Evolutionary conservation across 1,139 yeast genomes (phyloP).

Genomic region (Debaryomyces udenii): DNA sequence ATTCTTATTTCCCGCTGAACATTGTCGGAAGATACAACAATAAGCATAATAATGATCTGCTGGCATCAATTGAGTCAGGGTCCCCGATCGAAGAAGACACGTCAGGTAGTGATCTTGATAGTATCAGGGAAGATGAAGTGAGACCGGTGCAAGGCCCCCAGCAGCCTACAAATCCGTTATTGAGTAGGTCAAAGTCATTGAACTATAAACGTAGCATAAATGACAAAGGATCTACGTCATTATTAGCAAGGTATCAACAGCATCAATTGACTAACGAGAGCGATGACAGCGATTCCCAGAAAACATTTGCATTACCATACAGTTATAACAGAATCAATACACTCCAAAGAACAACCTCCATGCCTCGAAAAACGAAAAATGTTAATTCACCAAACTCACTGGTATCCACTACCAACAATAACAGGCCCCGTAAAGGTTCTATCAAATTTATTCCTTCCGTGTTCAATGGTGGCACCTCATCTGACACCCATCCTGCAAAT

Average conservation of each 20-base stretch:
- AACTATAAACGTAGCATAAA: conserved; percentile 25
- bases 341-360: conserved; percentile 8
- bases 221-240: conserved; percentile 17
- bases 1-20: conserved; percentile 35
- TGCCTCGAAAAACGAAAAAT: conserved; percentile 13
- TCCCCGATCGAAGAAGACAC: conserved; percentile 17
- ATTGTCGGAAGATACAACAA: conserved; percentile 19
- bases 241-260: conserved; percentile 32
- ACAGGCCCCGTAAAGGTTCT: conserved; percentile 23
- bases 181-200: conserved; percentile 34
- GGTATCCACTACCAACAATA: conserved; percentile 8
- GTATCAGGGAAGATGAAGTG: conserved; percentile 25
- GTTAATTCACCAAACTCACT: conserved; percentile 10
- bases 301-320: conserved; percentile 30
- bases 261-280: conserved; percentile 18
- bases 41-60: conserved; percentile 16
- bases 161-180: conserved; percentile 18
- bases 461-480: conserved; percentile 15
- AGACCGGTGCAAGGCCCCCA: conserved; percentile 16
- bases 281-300: conserved; percentile 15
- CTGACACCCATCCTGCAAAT: conserved; percentile 16
- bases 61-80: conserved; percentile 20
- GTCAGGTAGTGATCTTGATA: conserved; percentile 27
- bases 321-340: conserved; percentile 11
- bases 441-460: conserved; percentile 38